Evolutionary conservation across 257 asterid genomes (phyloP), one percentile per base, ranked within the genome.

Genomic region (Asclepias syriaca): DNA sequence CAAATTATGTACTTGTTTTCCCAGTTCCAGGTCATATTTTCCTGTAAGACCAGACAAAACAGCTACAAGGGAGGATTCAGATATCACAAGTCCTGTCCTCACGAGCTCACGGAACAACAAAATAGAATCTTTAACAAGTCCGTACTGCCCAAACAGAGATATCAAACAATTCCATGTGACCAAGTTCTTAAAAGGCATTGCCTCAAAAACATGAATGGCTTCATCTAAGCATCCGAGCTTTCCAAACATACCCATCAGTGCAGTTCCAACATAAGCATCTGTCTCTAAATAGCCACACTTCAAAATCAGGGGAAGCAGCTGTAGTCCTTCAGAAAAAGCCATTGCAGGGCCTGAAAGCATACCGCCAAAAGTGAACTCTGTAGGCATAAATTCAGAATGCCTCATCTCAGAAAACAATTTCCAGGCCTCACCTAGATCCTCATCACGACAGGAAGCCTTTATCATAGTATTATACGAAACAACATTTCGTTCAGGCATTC

Each of bases 391-490:
- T 66, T 83, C 89, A 70, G 77, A 81, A 46, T 5, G 49, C 66
- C 93, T 87, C 95, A 91, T 88, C 72, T 81, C 81, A 13, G 79
- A 79, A 37, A 94, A 86, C 76, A 89, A 43, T 27, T 32, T 46
- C 82, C 87, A 81, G 45, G 89, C 90, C 63, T 88, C 88, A 51
- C 10, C 51, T 29, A 77, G 29, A 59, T 37, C 11, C 50, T 88
- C 97, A 72, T 77, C 70, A 11, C 85, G 84, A 74, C 84, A 50
- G 50, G 78, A 89, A 27, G 79, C 89, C 72, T 81, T 82, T 3
- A 91, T 87, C 89, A 94, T 81, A 16, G 89, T 77, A 72, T 87
- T 94, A 68, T 82, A 94, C 3, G 97, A 88, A 29, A 84, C 90
- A 12, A 56, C 86, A 70, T 87, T 89, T 81, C 89, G 81, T 0